phyloP scores from a whole-genome alignment of 352 stramenopile species.

The Phytophthora tubulina region DNA sequence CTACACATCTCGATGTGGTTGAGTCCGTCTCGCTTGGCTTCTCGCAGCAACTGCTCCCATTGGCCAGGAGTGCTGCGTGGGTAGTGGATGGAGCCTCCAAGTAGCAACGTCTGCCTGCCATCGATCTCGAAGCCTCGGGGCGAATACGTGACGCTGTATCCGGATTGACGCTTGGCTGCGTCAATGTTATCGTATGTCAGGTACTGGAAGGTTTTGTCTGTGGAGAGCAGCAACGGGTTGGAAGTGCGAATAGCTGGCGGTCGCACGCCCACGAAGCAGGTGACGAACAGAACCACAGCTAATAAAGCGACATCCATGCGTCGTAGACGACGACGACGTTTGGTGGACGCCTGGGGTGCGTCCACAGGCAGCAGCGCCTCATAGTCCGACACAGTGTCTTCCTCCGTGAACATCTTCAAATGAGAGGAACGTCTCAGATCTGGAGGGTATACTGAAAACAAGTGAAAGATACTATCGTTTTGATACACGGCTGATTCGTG shows the following conservation, averaged over 20 bases:
- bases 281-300: constrained; percentile 53
- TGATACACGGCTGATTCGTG: constrained; percentile 7
- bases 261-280: constrained; percentile 61
- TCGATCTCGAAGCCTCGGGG: constrained; percentile 72
- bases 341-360: not conserved
- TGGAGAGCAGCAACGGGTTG: constrained; percentile 45
- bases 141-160: constrained; percentile 62
- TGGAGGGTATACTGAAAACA: constrained; percentile 20
- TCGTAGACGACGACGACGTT: constrained; percentile 38
- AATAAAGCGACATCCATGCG: constrained; percentile 66
- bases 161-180: constrained; percentile 43
- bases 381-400: constrained; percentile 20
- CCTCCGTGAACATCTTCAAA: constrained; percentile 31
- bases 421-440: constrained; percentile 19
- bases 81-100: constrained; percentile 81
- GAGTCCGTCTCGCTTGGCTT: constrained; percentile 77
- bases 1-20: constrained; percentile 82
- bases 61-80: constrained; percentile 54
- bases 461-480: constrained; percentile 16
- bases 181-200: constrained; percentile 73
- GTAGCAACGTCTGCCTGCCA: constrained; percentile 58
- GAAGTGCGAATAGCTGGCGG: constrained; percentile 52
- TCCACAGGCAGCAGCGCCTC: constrained; percentile 39
- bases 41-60: constrained; percentile 67
- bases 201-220: constrained; percentile 34